Percentiles rank a stretch among this genome's conserved stretches.
Evolutionary conservation across 2,329 filamentous ascomycete genomes (phyloP).

Genomic region (Onygenales sp.): DNA sequence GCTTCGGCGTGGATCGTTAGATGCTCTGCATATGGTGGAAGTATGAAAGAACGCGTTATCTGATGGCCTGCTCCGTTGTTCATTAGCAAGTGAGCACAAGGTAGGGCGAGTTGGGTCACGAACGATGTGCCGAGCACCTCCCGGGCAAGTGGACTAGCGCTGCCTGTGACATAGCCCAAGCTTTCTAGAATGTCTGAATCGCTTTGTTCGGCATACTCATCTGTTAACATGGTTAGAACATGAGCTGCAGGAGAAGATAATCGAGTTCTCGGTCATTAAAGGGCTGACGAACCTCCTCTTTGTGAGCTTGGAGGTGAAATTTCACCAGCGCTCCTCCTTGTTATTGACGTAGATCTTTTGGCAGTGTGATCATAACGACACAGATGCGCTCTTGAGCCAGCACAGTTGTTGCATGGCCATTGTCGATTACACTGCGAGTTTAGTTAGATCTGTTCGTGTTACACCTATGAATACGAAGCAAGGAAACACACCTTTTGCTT

Average conservation of each 20-base stretch:
- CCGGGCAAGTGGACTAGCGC: not conserved
- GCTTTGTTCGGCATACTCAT: not conserved
- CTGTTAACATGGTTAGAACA: not conserved
- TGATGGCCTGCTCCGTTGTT: not conserved
- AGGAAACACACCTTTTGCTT: conserved; percentile 2
- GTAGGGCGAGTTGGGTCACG: not conserved
- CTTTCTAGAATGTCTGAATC: conserved; percentile 2
- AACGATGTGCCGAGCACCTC: not conserved
- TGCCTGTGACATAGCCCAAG: not conserved
- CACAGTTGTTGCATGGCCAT: conserved; percentile 3
- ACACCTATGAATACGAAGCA: not conserved
- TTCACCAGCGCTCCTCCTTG: not conserved
- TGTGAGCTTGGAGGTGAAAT: not conserved
- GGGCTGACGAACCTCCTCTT: not conserved
- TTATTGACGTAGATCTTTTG: not conserved
- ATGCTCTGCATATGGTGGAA: not conserved
- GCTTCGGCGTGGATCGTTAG: not conserved
- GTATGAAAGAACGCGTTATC: not conserved
- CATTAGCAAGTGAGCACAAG: not conserved
- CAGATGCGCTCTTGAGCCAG: conserved; percentile 2
- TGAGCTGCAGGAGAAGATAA: not conserved
- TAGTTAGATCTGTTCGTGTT: not conserved
- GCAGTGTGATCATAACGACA: conserved; percentile 2
- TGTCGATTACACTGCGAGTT: conserved; percentile 1
- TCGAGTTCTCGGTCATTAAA: not conserved